Evolutionary conservation across 768 basidiomycete genomes (phyloP).

Genomic region (Austroboletus festivus): DNA sequence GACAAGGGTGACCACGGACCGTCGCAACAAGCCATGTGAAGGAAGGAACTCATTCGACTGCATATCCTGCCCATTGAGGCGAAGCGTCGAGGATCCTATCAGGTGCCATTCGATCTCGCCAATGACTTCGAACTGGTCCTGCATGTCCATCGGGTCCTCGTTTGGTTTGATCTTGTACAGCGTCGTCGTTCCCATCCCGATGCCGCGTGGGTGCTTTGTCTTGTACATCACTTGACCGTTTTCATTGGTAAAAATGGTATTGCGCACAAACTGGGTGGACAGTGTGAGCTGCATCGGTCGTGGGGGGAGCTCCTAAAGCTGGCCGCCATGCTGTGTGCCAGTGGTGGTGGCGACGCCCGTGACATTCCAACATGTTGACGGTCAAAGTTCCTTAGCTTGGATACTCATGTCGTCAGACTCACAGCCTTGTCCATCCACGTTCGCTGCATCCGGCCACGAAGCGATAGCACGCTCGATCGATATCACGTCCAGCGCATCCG

Average conservation of each 20-base stretch:
- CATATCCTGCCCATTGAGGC: slow-evolving; percentile 26
- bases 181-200: slow-evolving; percentile 19
- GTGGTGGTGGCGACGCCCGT: too few species aligned
- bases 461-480: slow-evolving; percentile 57
- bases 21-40: slow-evolving; percentile 17
- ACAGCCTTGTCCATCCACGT: slow-evolving; percentile 29
- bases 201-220: slow-evolving; percentile 19
- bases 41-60: slow-evolving; percentile 26
- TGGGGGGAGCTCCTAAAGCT: too few species aligned
- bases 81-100: slow-evolving; percentile 29
- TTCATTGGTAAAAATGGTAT: slow-evolving; percentile 24
- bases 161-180: slow-evolving; percentile 26
- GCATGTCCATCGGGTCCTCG: slow-evolving; percentile 20
- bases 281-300: slow-evolving; percentile 20
- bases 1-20: slow-evolving; percentile 12
- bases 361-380: too few species aligned
- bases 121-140: slow-evolving; percentile 29
- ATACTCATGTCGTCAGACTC: slow-evolving; percentile 13
- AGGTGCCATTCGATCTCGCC: slow-evolving; percentile 36
- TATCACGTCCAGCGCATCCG: slow-evolving; percentile 39
- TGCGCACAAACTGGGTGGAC: slow-evolving; percentile 21
- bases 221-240: slow-evolving; percentile 30
- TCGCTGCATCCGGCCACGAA: slow-evolving; percentile 60
- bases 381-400: too few species aligned
- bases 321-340: not conserved